Percentiles rank a stretch among this genome's conserved stretches.
phyloP scores from a whole-genome alignment of 441 rosid genomes.

The Populus tomentosa region DNA sequence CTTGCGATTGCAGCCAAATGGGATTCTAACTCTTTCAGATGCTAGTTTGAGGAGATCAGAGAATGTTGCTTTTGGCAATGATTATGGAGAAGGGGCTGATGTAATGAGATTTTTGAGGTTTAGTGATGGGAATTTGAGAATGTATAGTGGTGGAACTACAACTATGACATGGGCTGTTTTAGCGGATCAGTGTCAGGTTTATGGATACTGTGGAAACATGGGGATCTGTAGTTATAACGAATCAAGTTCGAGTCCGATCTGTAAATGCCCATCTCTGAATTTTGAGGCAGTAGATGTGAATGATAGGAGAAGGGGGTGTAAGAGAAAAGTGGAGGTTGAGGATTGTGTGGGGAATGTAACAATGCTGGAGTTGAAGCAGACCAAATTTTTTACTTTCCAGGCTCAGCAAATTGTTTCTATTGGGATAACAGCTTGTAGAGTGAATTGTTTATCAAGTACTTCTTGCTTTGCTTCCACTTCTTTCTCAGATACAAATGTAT shows the following conservation, averaged over 20 bases:
- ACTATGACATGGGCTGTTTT: slow-evolving; percentile 45
- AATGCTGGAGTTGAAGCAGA: slow-evolving; percentile 42
- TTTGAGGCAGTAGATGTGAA: slow-evolving; percentile 42
- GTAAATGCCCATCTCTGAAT: slow-evolving; percentile 52
- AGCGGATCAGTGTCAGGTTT: slow-evolving; percentile 51
- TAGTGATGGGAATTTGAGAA: slow-evolving; percentile 59
- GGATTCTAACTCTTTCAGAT: slow-evolving; percentile 38
- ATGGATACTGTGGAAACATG: slow-evolving; percentile 54
- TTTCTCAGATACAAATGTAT: slow-evolving; percentile 53
- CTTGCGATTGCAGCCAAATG: slow-evolving; percentile 36
- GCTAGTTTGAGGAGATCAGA: slow-evolving; percentile 17
- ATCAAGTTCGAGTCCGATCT: slow-evolving; percentile 29
- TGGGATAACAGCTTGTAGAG: slow-evolving; percentile 46
- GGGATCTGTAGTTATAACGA: slow-evolving; percentile 57
- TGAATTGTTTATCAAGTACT: slow-evolving; percentile 37
- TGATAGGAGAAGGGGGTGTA: slow-evolving; percentile 51
- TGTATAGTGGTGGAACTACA: slow-evolving; percentile 32
- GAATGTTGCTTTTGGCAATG: slow-evolving; percentile 36
- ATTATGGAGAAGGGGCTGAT: slow-evolving; percentile 47
- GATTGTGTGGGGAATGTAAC: slow-evolving; percentile 40
- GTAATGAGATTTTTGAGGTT: slow-evolving; percentile 51
- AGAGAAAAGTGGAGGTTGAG: slow-evolving; percentile 39
- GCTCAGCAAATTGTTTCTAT: slow-evolving; percentile 32
- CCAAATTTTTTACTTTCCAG: slow-evolving; percentile 33
- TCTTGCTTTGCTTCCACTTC: slow-evolving; percentile 56